These are phyloP conservation scores for Entamoeba invadens DNA, from an alignment of 208 protist genomes.

Conservation along the genomic window DNA sequence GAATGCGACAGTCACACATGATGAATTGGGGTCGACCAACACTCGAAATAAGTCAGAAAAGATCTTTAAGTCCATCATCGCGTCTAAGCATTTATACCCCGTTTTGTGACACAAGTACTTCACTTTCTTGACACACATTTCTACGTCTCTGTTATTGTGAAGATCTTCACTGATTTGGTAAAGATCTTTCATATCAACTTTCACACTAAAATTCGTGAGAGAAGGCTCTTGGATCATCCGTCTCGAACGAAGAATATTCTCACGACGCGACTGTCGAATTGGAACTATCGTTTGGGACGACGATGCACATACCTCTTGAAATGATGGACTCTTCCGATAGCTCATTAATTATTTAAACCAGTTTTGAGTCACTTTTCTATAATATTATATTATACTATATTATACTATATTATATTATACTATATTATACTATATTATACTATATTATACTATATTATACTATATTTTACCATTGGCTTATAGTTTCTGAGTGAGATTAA, in stretches of 20 bases:
- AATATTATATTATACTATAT: no score
- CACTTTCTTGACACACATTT: not conserved
- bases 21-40: not conserved
- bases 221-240: no score
- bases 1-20: not conserved
- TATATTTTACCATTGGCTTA: not conserved
- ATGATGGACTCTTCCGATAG: not conserved
- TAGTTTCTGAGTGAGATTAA: not conserved
- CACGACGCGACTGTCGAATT: no score
- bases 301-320: not conserved
- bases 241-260: no score
- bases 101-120: not conserved
- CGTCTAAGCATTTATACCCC: not conserved
- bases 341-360: not conserved
- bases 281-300: not conserved
- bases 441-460: no score
- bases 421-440: no score
- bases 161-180: not conserved
- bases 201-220: no score
- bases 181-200: no score
- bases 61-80: not conserved
- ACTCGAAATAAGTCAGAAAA: not conserved
- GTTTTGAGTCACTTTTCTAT: no score
- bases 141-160: not conserved
- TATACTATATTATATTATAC: no score